phyloP scores from a whole-genome alignment of 495 filamentous ascomycete genomes.

The Penicillium bovifimosum region DNA sequence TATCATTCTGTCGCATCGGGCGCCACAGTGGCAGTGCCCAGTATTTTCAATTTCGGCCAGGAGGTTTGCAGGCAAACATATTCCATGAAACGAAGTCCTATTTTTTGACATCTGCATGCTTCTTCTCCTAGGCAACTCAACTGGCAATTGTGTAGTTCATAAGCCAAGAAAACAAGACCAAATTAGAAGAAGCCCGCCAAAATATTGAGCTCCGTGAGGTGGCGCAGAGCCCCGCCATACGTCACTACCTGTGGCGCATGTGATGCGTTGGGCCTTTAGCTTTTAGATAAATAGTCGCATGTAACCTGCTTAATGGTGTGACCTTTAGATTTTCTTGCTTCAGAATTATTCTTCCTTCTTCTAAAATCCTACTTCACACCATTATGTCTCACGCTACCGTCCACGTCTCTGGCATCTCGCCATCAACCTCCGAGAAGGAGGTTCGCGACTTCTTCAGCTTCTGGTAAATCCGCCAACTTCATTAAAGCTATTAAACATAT shows the following conservation, averaged over 20 bases:
- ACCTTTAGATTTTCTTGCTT: background rate
- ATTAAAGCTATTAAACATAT: background rate
- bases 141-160: background rate
- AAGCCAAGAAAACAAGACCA: background rate
- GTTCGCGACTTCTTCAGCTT: conserved; percentile 97
- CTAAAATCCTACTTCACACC: background rate
- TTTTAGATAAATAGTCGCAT: conserved; percentile 12
- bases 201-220: conserved; percentile 12
- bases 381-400: conserved; percentile 49
- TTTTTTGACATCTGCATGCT: background rate
- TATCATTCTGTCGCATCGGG: conserved; percentile 2
- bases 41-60: background rate
- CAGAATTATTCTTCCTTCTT: conserved; percentile 1
- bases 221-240: conserved; percentile 26
- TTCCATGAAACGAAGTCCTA: background rate
- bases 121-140: background rate
- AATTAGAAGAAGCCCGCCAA: background rate
- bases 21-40: background rate
- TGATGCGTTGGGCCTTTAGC: background rate
- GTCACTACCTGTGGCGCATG: conserved; percentile 29
- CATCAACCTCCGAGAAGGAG: conserved; percentile 78
- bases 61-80: conserved; percentile 17
- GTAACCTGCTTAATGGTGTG: background rate
- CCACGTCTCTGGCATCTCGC: conserved; percentile 73
- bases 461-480: conserved; percentile 57